Evolutionary conservation across 306 rosid genomes (phyloP), one percentile per base, ranked within the genome.

Genomic region (Cicer judaicum): DNA sequence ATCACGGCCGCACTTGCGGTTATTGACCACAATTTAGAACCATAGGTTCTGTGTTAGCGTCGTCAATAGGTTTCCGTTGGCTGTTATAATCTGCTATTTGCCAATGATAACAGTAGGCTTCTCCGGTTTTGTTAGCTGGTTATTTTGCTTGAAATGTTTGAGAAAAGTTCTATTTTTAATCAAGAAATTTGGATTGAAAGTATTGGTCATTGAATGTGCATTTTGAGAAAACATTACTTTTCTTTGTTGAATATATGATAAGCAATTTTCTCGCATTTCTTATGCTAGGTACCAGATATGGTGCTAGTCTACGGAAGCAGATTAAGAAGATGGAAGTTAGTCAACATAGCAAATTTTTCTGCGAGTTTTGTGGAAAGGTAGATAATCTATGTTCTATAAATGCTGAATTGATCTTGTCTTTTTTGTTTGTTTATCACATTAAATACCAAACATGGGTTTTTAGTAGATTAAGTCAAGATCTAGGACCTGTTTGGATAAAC

Each of bases 261-360:
- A 6, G 50, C 40, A 9, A 2, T 52, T 62, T 75, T 16, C 6
- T 52, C 5, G 21, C 2, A 49, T 53, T 50, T 49, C 59, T 67
- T 34, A 11, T 82, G 53, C 13, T 79, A 89, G 97, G 97, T 65
- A 91, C 97, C 77, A 82, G 94, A 1, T 91, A 91, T 8, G 97
- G 94, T 69, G 97, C 97, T 39, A 89, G 91, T 89, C 69, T 91
- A 83, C 88, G 92, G 24, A 91, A 91, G 89, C 97, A 91, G 89
- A 91, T 91, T 53, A 91, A 91, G 82, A 91, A 91, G 78, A 91
- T 91, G 97, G 97, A 91, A 76, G 92, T 91, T 9, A 91, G 97
- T 78, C 94, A 91, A 75, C 94, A 91, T 49, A 91, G 91, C 86
- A 89, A 86, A 59, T 91, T 69, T 40, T 91, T 91, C 82, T 91